phyloP scores from a whole-genome alignment of 2,329 filamentous ascomycete species.

The Aspergillus luchuensis region DNA sequence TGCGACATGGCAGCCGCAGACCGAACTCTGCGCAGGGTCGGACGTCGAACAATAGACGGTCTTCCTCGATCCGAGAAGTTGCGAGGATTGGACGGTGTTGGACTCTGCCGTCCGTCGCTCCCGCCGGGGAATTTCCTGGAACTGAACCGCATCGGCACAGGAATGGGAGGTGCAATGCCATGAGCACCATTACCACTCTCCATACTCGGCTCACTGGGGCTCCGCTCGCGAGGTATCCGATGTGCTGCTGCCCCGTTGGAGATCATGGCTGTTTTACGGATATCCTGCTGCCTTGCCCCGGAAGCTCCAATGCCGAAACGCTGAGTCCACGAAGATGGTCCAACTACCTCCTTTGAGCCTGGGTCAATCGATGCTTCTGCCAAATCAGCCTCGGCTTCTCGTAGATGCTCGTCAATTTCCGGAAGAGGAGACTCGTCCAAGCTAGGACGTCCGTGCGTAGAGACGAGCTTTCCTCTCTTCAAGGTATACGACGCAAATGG shows the following conservation, averaged over 20 bases:
- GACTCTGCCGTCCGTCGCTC: slow-evolving; percentile 78
- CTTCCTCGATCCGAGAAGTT: slow-evolving; percentile 58
- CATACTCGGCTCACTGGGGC: slow-evolving; percentile 48
- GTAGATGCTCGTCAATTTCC: slow-evolving; percentile 43
- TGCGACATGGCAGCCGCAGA: slow-evolving; percentile 75
- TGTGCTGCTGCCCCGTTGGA: slow-evolving; percentile 75
- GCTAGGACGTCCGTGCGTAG: slow-evolving; percentile 33
- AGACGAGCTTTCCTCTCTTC: slow-evolving; percentile 46
- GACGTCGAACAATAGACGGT: slow-evolving; percentile 59
- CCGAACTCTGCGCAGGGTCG: slow-evolving; percentile 74
- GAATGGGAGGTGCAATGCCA: slow-evolving; percentile 72
- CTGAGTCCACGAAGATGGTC: slow-evolving; percentile 21
- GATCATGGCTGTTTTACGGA: slow-evolving; percentile 78
- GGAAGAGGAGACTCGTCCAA: slow-evolving; percentile 37
- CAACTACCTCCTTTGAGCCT: slow-evolving; percentile 15
- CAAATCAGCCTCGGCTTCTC: slow-evolving; percentile 31
- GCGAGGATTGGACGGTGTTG: slow-evolving; percentile 63
- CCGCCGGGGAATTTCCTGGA: slow-evolving; percentile 71
- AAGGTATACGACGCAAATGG: slow-evolving; percentile 49
- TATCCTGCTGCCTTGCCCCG: slow-evolving; percentile 57
- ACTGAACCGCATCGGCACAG: slow-evolving; percentile 85
- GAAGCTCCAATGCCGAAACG: slow-evolving; percentile 45
- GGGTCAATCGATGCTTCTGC: slow-evolving; percentile 20
- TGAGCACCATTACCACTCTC: slow-evolving; percentile 42
- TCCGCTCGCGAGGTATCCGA: slow-evolving; percentile 60